These are phyloP conservation scores for Penicillium simplicissimum DNA, from an alignment of 495 filamentous ascomycete species.

Conservation along the genomic window DNA sequence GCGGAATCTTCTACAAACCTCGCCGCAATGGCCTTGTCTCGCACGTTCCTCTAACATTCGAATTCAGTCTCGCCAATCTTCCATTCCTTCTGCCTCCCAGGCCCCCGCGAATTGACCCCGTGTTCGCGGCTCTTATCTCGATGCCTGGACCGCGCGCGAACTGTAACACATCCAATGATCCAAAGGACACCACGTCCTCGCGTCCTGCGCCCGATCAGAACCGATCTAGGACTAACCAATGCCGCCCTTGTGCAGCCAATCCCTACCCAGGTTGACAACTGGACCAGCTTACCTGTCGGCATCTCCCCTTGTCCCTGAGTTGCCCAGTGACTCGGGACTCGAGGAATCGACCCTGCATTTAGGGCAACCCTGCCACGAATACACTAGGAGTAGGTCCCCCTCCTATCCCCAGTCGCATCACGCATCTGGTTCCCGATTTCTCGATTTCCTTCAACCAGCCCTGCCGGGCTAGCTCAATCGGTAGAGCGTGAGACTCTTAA, in stretches of 20 bases:
- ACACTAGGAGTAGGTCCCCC: not conserved
- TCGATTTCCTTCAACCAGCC: constrained; percentile 23
- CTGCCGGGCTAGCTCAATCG: constrained; percentile 58
- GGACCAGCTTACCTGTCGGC: not conserved
- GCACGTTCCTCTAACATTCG: constrained; percentile 6
- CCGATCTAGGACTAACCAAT: not conserved
- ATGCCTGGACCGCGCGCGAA: constrained; percentile 10
- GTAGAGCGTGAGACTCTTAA: constrained; percentile 65
- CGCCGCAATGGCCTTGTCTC: not conserved
- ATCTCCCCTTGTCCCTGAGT: not conserved
- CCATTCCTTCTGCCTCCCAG: constrained; percentile 10
- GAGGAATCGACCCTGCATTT: not conserved
- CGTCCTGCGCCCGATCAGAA: not conserved
- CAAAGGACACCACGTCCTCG: not conserved
- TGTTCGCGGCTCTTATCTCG: not conserved
- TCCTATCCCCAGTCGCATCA: not conserved
- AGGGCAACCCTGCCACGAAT: not conserved
- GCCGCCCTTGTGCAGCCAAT: not conserved
- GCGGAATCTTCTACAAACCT: not conserved
- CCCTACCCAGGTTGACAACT: not conserved
- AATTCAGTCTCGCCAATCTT: not conserved
- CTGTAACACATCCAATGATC: not conserved
- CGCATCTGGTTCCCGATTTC: not conserved
- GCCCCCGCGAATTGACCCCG: constrained; percentile 2
- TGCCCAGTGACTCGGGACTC: not conserved